Conservation (phyloP, 305 asterid genomes). For the Solanum hybrid region DNA sequence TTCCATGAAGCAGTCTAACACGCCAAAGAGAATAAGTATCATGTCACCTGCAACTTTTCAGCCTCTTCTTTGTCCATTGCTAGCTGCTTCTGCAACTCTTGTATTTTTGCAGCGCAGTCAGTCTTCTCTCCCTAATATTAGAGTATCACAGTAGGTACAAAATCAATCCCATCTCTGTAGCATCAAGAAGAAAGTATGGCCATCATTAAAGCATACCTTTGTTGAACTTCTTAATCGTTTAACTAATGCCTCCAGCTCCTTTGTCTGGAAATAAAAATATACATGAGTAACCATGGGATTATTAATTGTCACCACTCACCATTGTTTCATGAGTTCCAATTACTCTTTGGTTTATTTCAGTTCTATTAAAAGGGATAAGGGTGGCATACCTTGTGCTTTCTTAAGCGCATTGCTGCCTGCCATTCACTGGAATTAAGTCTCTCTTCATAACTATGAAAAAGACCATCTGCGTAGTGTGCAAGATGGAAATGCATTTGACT, state of each 20-base stretch:
- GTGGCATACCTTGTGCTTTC: conserved; percentile 68
- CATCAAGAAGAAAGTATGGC: not conserved
- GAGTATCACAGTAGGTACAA: conserved; percentile 6
- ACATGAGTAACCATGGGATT: not conserved
- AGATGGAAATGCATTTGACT: conserved; percentile 97
- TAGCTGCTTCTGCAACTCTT: conserved; percentile 82
- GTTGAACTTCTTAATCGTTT: conserved; percentile 66
- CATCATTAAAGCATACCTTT: conserved; percentile 39
- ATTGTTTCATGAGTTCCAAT: not conserved
- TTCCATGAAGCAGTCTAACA: not conserved
- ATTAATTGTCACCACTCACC: not conserved
- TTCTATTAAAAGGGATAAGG: not conserved
- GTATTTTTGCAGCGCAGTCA: conserved; percentile 69
- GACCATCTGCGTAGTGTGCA: conserved; percentile 97
- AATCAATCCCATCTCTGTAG: conserved; percentile 2
- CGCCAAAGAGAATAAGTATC: not conserved
- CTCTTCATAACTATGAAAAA: conserved; percentile 88
- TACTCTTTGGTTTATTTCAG: not conserved
- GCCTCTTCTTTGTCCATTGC: conserved; percentile 85
- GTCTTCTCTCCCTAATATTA: conserved; percentile 62
- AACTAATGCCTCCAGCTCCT: conserved; percentile 77
- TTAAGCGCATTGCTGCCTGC: conserved; percentile 84
- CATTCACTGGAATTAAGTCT: conserved; percentile 90
- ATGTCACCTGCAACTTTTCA: conserved; percentile 68
- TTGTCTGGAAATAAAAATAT: conserved; percentile 41